Conservation (phyloP, 148 eudicot species). For the Silene uniflora region DNA sequence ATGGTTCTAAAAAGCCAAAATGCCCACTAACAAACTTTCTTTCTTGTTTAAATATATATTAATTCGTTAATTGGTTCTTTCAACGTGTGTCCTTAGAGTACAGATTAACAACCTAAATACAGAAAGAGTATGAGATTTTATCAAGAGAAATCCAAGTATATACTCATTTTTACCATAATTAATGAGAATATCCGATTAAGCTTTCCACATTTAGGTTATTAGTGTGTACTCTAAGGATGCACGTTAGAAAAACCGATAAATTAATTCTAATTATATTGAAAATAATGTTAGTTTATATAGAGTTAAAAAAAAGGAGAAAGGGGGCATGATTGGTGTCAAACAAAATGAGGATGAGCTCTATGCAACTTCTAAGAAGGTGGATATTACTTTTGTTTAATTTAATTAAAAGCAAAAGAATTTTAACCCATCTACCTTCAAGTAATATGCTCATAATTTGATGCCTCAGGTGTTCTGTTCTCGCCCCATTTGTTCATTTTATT, state of each 20-base stretch:
- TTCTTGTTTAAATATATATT: constrained; percentile 19
- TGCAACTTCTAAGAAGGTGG: constrained; percentile 57
- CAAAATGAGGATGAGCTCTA: constrained; percentile 53
- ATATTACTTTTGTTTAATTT: constrained; percentile 42
- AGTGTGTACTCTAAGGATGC: no score
- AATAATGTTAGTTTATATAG: background rate
- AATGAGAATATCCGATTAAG: no score
- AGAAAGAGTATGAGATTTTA: no score
- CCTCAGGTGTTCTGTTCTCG: constrained; percentile 23
- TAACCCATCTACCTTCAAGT: constrained; percentile 30
- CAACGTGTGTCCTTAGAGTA: no score
- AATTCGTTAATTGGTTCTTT: background rate
- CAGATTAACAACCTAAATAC: no score
- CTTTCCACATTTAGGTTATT: no score
- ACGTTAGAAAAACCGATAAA: background rate
- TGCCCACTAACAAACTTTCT: constrained; percentile 50
- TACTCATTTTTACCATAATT: no score
- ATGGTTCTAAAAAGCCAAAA: constrained; percentile 34
- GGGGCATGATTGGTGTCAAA: constrained; percentile 37
- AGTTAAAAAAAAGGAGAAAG: constrained; percentile 10
- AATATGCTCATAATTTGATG: constrained; percentile 29
- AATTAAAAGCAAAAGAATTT: constrained; percentile 44
- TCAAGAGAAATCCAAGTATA: no score
- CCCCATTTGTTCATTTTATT: constrained; percentile 15
- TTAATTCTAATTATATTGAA: background rate